These are phyloP conservation scores for Suillus subalutaceus DNA, from an alignment of 768 basidiomycete genomes.

Conservation along the genomic window DNA sequence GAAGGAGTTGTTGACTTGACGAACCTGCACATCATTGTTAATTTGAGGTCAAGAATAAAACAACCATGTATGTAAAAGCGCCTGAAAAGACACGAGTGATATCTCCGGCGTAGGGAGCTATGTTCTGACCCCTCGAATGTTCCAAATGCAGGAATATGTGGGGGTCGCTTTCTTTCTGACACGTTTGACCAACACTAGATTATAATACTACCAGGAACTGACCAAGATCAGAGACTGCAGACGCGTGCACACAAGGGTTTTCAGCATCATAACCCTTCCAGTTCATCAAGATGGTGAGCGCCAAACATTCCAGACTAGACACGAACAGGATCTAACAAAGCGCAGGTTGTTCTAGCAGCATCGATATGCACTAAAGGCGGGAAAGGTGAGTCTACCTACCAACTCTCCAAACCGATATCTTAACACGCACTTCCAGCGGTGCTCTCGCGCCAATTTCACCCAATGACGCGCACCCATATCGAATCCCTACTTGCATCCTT, in stretches of 20 bases:
- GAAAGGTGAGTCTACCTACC: slow-evolving; percentile 66
- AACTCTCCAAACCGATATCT: slow-evolving; percentile 3
- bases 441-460: slow-evolving; percentile 94
- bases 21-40: not conserved
- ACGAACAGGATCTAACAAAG: not conserved
- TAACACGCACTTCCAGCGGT: slow-evolving; percentile 62
- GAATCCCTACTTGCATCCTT: slow-evolving; percentile 96
- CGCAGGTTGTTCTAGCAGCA: slow-evolving; percentile 88
- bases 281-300: slow-evolving; percentile 1
- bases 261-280: not conserved
- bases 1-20: not conserved
- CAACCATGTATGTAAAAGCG: not conserved
- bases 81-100: not conserved
- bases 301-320: not conserved
- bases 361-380: slow-evolving; percentile 95
- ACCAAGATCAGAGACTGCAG: not conserved
- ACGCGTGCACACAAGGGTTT: not conserved
- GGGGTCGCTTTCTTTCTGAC: not conserved
- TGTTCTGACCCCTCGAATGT: not conserved
- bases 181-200: not conserved
- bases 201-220: not conserved
- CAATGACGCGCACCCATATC: slow-evolving; percentile 89
- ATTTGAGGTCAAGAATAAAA: not conserved
- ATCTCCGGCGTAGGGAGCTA: not conserved
- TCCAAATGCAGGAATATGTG: not conserved